Evolutionary conservation across 306 rosid species (phyloP), one percentile per base, ranked within the genome.

Genomic region (Astragalus membranaceus): DNA sequence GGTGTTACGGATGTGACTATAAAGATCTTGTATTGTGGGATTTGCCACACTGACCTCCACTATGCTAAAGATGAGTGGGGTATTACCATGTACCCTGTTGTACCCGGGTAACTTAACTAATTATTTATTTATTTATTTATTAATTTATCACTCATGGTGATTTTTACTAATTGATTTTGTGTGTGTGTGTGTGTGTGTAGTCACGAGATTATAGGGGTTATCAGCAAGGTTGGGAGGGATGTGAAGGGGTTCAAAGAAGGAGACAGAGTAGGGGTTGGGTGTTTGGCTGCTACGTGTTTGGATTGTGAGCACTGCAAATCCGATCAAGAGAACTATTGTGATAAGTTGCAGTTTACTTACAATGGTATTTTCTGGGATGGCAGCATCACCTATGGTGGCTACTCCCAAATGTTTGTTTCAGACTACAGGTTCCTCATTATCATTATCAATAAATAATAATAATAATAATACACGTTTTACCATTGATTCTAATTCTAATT

Each of bases 361-460:
- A 89, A 89, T 4, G 89, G 96, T 14, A 10, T 89, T 66, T 87
- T 89, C 86, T 87, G 93, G 96, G 96, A 89, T 71, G 96, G 96
- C n/a, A 84, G 80, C 72, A 73, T 89, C 37, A 89, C 93, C 48
- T 87, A 89, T 12, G 96, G 96, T 32, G 96, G 96, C 46, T 89
- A 89, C 74, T 89, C 93, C 32, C 7, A 82, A 17, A 50, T 82
- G 76, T 32, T 89, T 11, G 91, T 89, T 3, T 86, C 89, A 4
- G 93, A 89, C 72, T 70, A 85, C 75, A 87, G 96, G 96, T 82
- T 26, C 10, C 0, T 39, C 8, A 42, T 7, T 39, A 26, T 26
- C 30, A 26, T 26, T 26, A 26, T 26, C 23, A 20, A 26, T 26
- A 26, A 2, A 20, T 20, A 20, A 2, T 20, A 20, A 20, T 20